Base-by-base conservation (phyloP, 176 grass and related monocot genomes). In the Oryza punctata region DNA sequence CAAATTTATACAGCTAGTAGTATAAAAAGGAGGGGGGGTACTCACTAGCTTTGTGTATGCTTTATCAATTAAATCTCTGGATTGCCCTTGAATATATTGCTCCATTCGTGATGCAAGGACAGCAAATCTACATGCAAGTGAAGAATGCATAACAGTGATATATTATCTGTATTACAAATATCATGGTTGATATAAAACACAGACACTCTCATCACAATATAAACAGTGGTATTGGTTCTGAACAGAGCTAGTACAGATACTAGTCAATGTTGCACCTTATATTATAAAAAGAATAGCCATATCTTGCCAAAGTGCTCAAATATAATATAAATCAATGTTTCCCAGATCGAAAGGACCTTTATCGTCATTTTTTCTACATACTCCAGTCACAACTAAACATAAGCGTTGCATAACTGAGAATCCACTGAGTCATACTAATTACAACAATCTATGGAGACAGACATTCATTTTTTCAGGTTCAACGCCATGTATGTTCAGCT, bases 31-130 rank as follows among this genome's bases (percentile, higher is more conserved):
- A n/a, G n/a, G n/a, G n/a, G 63, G 27, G 63, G 73, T 78, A 92
- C 91, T 94, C 74, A 99, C 96, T 87, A 99, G 87, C 85, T 92
- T 94, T 79, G 88, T 90, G 87, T 99, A 96, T 65, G 93, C 93
- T 89, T 96, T 94, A 88, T 99, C 96, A 83, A 94, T 87, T 80
- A 99, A 94, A 50, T 96, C 96, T 85, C 96, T 94, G 65, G 96
- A 99, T 83, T 96, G 96, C 25, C 96, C 96, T 87, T 96, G 96
- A 86, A 96, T 99, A 84, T 96, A 94, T 40, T 91, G 96, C 69
- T 99, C 96, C 96, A 99, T 99, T 65, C 91, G 87, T 85, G 96
- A 89, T 69, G 91, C 96, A 85, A 94, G 93, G 68, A 91, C 92
- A 73, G 88, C 91, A 96, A 99, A 99, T 49, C 96, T 99, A 65